Conservation (phyloP, 345 rosid genomes). For the Eucalyptus guilfoylei region DNA sequence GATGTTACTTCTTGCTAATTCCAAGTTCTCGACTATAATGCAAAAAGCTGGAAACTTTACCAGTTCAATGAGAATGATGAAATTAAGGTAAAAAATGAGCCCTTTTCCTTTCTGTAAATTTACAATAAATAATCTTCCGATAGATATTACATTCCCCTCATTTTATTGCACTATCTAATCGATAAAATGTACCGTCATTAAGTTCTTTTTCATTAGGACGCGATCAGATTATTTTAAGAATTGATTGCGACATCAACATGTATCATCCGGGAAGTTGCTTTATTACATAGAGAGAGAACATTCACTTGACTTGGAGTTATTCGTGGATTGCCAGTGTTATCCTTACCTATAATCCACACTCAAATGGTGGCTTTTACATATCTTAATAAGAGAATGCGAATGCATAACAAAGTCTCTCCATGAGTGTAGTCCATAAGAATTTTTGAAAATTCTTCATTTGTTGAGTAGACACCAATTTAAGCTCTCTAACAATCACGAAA, state of each 20-base stretch:
- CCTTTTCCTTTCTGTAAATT: neutral
- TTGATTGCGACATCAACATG: neutral
- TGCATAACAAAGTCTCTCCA: neutral
- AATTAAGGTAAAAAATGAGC: neutral
- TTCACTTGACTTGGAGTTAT: neutral
- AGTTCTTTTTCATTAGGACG: neutral
- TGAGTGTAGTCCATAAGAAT: neutral
- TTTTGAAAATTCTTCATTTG: neutral
- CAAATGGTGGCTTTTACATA: neutral
- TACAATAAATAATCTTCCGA: neutral
- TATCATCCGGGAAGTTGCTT: neutral
- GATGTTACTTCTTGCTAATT: neutral
- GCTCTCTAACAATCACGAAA: neutral
- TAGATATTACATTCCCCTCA: accelerated
- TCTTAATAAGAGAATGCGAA: neutral
- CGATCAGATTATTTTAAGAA: no score
- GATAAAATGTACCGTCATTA: neutral
- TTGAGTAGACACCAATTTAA: neutral
- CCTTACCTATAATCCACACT: neutral
- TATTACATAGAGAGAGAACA: neutral
- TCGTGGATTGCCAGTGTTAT: neutral
- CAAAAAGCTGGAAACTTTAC: neutral
- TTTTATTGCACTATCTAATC: no score
- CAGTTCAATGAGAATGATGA: neutral
- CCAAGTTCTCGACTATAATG: neutral